These are phyloP conservation scores for Phoma sp. DNA, from an alignment of 2,329 filamentous ascomycete species.

Conservation along the genomic window DNA sequence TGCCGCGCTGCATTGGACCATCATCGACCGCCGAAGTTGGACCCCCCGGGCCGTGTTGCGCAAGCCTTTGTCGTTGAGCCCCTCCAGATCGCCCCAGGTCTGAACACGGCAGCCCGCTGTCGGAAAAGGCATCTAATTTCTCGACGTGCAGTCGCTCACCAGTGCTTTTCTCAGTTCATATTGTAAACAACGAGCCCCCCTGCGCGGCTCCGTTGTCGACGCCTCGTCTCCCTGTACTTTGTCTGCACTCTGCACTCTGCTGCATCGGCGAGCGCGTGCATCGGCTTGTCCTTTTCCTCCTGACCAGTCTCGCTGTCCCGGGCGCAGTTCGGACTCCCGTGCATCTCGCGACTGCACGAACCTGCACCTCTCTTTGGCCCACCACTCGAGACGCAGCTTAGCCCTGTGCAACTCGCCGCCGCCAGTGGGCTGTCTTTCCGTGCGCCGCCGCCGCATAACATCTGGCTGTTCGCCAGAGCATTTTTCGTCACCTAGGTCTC, in stretches of 20 bases:
- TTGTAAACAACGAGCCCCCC: conserved; percentile 18
- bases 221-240: conserved; percentile 20
- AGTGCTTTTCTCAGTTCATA: conserved; percentile 6
- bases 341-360: conserved; percentile 21
- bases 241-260: conserved; percentile 25
- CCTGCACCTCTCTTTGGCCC: conserved; percentile 35
- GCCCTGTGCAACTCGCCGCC: conserved; percentile 19
- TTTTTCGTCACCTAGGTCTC: conserved; percentile 38
- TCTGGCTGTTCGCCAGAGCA: conserved; percentile 32
- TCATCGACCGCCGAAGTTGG: conserved; percentile 1
- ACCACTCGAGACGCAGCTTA: conserved; percentile 16
- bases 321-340: conserved; percentile 20
- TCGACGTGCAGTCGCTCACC: conserved; percentile 19
- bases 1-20: background rate
- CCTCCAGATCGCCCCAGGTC: conserved; percentile 29
- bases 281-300: conserved; percentile 22
- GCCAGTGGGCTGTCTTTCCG: conserved; percentile 38
- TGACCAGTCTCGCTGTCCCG: conserved; percentile 31
- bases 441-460: conserved; percentile 45
- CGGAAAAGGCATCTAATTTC: conserved; percentile 39
- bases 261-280: conserved; percentile 31
- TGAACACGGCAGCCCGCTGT: conserved; percentile 30
- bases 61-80: conserved; percentile 19
- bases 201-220: conserved; percentile 22
- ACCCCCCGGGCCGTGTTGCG: conserved; percentile 12